Conservation (phyloP, 345 rosid genomes). For the Hypericum perforatum region DNA sequence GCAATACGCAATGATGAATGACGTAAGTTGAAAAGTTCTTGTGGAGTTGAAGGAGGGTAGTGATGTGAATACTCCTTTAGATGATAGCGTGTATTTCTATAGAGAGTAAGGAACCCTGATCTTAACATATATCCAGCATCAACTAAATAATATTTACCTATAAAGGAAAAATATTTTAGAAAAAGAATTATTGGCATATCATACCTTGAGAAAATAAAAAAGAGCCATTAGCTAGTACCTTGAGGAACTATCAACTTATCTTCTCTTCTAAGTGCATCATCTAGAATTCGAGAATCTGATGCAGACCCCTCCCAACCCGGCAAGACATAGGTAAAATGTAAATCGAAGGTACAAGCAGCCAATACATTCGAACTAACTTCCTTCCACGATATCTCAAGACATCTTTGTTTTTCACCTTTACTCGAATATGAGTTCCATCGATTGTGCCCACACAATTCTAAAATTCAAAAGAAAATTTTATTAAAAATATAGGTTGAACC, state of each 20-base stretch:
- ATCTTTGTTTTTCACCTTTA: not conserved
- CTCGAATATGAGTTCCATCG: not conserved
- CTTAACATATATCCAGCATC: not conserved
- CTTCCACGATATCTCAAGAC: constrained; percentile 5
- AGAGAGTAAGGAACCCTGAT: not conserved
- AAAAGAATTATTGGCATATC: not conserved
- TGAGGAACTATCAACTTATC: not conserved
- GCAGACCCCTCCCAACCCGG: constrained; percentile 5
- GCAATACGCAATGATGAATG: constrained; percentile 3
- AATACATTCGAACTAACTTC: constrained; percentile 4
- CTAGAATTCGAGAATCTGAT: not conserved
- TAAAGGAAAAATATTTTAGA: not conserved
- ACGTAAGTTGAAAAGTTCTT: constrained; percentile 7
- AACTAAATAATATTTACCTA: constrained; percentile 1
- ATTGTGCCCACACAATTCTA: not conserved
- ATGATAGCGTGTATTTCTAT: not conserved
- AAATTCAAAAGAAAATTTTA: not conserved
- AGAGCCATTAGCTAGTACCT: not conserved
- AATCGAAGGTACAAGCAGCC: constrained; percentile 5
- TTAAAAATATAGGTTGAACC: too few relatives aligned
- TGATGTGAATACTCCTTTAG: constrained; percentile 6
- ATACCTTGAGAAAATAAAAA: not conserved
- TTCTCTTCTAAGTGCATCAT: constrained; percentile 6
- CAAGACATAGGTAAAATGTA: constrained; percentile 10
- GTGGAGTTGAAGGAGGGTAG: not conserved